Conservation (phyloP, 208 protist species). For the Leishmania martiniquensis region DNA sequence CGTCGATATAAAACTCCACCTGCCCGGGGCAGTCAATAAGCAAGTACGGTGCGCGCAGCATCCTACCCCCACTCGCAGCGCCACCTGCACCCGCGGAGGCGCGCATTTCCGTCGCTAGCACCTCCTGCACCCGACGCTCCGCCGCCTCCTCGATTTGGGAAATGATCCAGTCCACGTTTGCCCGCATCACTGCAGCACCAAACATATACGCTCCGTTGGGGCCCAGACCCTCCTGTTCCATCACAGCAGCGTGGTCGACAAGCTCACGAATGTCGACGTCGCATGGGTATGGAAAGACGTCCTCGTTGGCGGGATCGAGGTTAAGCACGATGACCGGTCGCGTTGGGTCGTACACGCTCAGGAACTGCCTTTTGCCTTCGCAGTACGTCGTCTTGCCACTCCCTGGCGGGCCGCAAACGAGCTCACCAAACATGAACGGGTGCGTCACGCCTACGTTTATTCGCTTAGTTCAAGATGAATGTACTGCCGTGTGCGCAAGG, state of each 20-base stretch:
- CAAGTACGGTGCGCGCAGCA: slow-evolving; percentile 83
- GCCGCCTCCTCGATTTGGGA: slow-evolving; percentile 62
- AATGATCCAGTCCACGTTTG: slow-evolving; percentile 76
- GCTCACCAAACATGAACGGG: slow-evolving; percentile 92
- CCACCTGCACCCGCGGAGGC: background rate
- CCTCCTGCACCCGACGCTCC: slow-evolving; percentile 60
- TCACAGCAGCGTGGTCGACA: slow-evolving; percentile 89
- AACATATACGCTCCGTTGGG: slow-evolving; percentile 98
- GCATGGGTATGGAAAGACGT: slow-evolving; percentile 93
- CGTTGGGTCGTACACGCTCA: slow-evolving; percentile 88
- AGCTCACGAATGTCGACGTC: slow-evolving; percentile 95
- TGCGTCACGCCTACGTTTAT: background rate
- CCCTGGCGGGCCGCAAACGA: slow-evolving; percentile 97
- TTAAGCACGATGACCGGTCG: slow-evolving; percentile 95
- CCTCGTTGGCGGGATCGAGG: slow-evolving; percentile 98
- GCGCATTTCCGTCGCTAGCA: slow-evolving; percentile 36
- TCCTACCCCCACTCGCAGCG: background rate
- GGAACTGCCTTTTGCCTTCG: slow-evolving; percentile 95
- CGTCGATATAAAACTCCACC: slow-evolving; percentile 98
- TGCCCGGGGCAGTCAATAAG: slow-evolving; percentile 99
- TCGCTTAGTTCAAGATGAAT: background rate
- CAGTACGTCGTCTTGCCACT: slow-evolving; percentile 97
- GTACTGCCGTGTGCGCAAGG: background rate
- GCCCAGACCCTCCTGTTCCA: slow-evolving; percentile 94
- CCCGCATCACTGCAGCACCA: slow-evolving; percentile 96